Percentiles rank a stretch among this genome's conserved stretches.
phyloP scores from a whole-genome alignment of 257 asterid species.

The Perilla frutescens region DNA sequence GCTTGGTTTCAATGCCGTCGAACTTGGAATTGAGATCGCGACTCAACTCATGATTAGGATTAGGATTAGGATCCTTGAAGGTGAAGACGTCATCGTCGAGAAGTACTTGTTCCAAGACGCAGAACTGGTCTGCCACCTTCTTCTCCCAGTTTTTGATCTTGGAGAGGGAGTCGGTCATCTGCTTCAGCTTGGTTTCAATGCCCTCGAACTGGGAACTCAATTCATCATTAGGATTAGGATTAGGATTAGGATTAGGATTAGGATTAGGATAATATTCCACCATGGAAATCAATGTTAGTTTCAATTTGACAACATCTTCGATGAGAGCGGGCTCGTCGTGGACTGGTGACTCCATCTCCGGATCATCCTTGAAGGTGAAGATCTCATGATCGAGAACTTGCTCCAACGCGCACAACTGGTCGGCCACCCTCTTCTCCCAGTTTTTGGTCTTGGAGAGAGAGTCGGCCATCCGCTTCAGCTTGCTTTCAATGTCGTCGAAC shows the following conservation, averaged over 20 bases:
- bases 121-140: not conserved
- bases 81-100: not conserved
- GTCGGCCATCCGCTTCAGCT: not conserved
- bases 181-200: not conserved
- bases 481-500: not conserved
- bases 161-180: not conserved
- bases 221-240: not conserved
- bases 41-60: not conserved
- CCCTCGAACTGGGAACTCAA: too few species aligned
- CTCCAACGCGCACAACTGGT: not conserved
- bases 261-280: not conserved
- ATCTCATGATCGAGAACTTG: not conserved
- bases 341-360: not conserved
- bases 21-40: not conserved
- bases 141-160: slow-evolving; percentile 4
- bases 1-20: not conserved
- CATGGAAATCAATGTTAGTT: too few species aligned
- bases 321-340: not conserved
- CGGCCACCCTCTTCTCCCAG: slow-evolving; percentile 1
- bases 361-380: not conserved
- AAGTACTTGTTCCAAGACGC: too few species aligned
- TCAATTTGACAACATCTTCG: not conserved
- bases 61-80: not conserved
- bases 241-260: too few species aligned
- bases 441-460: too few species aligned